These are phyloP conservation scores for Lodderomyces oxycetoniae DNA, from an alignment of 1,139 yeast genomes.

Conservation along the genomic window DNA sequence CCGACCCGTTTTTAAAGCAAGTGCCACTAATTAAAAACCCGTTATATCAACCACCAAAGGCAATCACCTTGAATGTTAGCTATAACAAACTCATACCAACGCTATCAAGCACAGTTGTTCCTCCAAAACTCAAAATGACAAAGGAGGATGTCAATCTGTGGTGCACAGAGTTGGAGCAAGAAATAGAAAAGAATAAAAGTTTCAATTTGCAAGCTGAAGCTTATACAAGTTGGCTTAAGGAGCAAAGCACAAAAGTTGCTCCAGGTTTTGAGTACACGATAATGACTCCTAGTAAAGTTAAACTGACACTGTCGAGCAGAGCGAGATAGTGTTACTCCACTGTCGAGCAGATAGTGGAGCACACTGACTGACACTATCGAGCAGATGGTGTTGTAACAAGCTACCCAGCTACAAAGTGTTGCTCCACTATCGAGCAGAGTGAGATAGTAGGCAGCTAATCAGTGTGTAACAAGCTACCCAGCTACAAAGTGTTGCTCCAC, in stretches of 20 bases:
- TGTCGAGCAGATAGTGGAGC: too few relatives aligned
- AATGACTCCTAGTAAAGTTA: constrained; percentile 38
- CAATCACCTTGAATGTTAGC: constrained; percentile 50
- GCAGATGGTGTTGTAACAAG: too few relatives aligned
- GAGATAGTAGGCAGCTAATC: too few relatives aligned
- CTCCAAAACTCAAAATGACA: constrained; percentile 35
- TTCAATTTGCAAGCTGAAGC: constrained; percentile 9
- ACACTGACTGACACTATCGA: too few relatives aligned
- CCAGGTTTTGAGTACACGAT: constrained; percentile 39
- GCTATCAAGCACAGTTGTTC: constrained; percentile 30
- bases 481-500: too few relatives aligned
- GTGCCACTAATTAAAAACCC: constrained; percentile 59
- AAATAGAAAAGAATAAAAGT: constrained; percentile 14
- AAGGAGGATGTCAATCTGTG: constrained; percentile 27
- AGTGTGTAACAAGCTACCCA: too few relatives aligned
- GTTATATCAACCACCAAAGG: constrained; percentile 51
- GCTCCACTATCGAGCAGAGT: too few relatives aligned
- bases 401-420: too few relatives aligned
- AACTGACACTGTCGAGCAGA: too few relatives aligned
- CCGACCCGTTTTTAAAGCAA: constrained; percentile 49
- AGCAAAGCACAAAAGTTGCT: constrained; percentile 34
- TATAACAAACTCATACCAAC: constrained; percentile 42
- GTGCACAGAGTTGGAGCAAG: constrained; percentile 22
- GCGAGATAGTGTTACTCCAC: too few relatives aligned
- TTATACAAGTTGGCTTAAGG: constrained; percentile 33